A percentile compares a stretch with the other conserved stretches of the same genome.
phyloP scores from a whole-genome alignment of 2,329 filamentous ascomycete genomes.

The Diaporthe sp. region DNA sequence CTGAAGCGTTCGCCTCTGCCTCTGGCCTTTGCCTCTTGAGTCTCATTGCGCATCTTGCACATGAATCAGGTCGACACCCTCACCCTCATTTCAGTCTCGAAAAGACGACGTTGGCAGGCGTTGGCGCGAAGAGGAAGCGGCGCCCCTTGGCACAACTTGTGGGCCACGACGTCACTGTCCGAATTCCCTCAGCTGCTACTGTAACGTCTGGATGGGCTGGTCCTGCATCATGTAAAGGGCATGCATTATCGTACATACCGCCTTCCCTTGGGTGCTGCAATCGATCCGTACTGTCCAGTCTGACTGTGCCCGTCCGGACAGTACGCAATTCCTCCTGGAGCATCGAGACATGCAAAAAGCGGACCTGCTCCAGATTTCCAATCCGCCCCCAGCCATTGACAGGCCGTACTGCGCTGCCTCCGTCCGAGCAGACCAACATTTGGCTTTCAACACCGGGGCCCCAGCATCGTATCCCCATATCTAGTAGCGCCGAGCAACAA shows the following conservation, averaged over 20 bases:
- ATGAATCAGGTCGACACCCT: constrained; percentile 30
- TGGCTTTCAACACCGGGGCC: constrained; percentile 23
- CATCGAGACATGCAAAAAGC: not conserved
- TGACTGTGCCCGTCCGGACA: constrained; percentile 16
- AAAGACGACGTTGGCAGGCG: constrained; percentile 7
- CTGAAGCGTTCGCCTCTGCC: constrained; percentile 4
- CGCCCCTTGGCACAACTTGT: constrained; percentile 28
- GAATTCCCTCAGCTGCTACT: constrained; percentile 23
- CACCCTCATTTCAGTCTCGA: not conserved
- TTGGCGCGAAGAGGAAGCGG: not conserved
- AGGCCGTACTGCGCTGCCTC: not conserved
- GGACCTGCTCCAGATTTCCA: constrained; percentile 9
- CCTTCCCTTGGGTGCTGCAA: constrained; percentile 18
- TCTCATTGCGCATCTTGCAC: constrained; percentile 12
- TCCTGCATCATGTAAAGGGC: constrained; percentile 14
- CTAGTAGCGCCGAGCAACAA: constrained; percentile 31
- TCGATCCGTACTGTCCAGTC: not conserved
- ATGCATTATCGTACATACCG: constrained; percentile 28
- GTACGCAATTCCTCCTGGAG: constrained; percentile 23
- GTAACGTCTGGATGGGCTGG: not conserved
- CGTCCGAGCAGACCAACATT: constrained; percentile 9
- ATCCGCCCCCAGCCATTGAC: not conserved
- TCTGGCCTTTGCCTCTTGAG: not conserved
- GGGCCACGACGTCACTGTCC: constrained; percentile 31
- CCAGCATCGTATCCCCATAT: constrained; percentile 26